phyloP scores from a whole-genome alignment of 805 yeast genomes.

The Yamadazyma akitaensis region DNA sequence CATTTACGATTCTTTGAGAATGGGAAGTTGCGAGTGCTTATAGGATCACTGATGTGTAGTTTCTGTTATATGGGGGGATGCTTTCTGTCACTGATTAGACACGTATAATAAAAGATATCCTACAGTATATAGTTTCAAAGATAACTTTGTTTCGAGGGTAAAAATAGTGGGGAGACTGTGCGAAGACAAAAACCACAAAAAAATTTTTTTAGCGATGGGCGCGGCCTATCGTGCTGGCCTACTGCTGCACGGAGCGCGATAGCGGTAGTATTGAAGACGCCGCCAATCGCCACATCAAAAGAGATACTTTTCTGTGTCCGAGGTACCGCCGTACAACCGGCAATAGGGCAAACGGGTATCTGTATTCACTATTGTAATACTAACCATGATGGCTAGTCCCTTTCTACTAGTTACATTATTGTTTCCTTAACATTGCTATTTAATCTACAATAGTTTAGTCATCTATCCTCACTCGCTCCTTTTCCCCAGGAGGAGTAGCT shows the following conservation, averaged over 20 bases:
- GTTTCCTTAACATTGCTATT: no score
- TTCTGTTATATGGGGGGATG: background rate
- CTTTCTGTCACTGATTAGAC: background rate
- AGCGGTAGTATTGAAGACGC: no score
- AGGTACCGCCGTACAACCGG: background rate
- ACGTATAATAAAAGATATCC: background rate
- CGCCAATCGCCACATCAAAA: no score
- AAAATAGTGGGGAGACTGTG: conserved; percentile 6
- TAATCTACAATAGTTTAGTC: no score
- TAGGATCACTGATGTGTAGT: background rate
- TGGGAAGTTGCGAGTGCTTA: background rate
- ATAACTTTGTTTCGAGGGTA: background rate
- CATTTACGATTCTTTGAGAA: background rate
- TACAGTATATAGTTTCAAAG: background rate
- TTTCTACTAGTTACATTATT: no score
- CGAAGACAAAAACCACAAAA: background rate
- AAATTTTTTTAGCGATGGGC: conserved; percentile 5
- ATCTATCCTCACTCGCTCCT: background rate
- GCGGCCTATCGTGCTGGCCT: background rate
- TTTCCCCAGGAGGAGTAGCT: background rate
- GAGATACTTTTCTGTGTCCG: background rate
- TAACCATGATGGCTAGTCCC: background rate
- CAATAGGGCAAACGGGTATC: no score
- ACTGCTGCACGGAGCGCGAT: background rate
- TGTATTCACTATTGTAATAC: background rate